Evolutionary conservation across 1,139 yeast species (phyloP).

Genomic region (Pneumocystis wakefieldiae): DNA sequence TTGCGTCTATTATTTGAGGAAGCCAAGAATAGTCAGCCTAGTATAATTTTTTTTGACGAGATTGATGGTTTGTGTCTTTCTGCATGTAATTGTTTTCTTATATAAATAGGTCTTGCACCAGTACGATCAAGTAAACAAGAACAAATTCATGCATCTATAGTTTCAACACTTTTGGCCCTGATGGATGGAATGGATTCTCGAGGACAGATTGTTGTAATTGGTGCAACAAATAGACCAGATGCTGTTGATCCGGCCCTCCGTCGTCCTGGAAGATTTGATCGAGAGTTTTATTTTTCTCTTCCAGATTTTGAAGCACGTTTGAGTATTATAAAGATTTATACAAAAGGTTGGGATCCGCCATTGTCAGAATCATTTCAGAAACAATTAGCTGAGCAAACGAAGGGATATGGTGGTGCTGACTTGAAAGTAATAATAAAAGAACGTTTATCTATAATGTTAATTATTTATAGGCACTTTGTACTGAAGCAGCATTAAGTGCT

Average conservation of each 20-base stretch:
- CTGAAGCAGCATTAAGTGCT: constrained; percentile 86
- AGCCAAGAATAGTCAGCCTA: constrained; percentile 90
- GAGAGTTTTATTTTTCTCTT: constrained; percentile 89
- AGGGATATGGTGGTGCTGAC: constrained; percentile 98
- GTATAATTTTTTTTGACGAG: constrained; percentile 90
- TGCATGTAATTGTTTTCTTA: neutral
- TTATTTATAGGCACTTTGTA: constrained; percentile 63
- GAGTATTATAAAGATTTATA: constrained; percentile 68
- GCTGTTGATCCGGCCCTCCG: constrained; percentile 94
- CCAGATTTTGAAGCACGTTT: constrained; percentile 73
- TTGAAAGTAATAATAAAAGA: constrained; percentile 11
- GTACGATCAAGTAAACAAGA: constrained; percentile 94
- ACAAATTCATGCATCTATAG: constrained; percentile 95
- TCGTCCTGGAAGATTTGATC: constrained; percentile 93
- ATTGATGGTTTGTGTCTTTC: constrained; percentile 50
- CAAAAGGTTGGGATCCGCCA: constrained; percentile 77
- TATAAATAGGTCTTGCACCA: constrained; percentile 47
- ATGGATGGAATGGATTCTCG: constrained; percentile 99
- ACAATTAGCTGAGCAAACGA: constrained; percentile 64
- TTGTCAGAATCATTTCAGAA: constrained; percentile 42
- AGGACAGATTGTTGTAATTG: constrained; percentile 94
- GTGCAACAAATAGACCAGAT: constrained; percentile 96
- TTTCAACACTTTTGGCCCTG: constrained; percentile 77
- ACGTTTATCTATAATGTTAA: neutral
- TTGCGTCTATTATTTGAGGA: constrained; percentile 80